Evolutionary conservation across 352 stramenopile species (phyloP).

Genomic region (Pythium coloratum): DNA sequence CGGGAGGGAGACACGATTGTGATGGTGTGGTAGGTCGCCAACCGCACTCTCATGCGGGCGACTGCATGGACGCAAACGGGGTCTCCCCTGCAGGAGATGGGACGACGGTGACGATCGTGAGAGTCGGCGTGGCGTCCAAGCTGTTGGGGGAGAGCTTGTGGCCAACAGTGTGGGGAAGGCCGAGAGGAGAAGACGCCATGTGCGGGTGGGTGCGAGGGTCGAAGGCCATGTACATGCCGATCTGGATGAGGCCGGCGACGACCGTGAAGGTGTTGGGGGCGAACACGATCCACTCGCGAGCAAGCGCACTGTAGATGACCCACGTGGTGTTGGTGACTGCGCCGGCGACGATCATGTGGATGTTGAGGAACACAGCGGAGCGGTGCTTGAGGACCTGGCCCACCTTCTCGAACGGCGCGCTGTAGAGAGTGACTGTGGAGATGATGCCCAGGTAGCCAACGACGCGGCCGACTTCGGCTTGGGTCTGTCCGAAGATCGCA

Average conservation of each 20-base stretch:
- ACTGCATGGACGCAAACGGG: background rate
- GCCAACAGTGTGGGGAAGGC: background rate
- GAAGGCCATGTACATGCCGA: conserved; percentile 48
- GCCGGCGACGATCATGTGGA: conserved; percentile 52
- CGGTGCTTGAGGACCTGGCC: conserved; percentile 48
- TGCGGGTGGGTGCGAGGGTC: conserved; percentile 39
- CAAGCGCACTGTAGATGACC: conserved; percentile 48
- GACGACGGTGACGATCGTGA: background rate
- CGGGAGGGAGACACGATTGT: background rate
- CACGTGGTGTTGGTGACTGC: conserved; percentile 54
- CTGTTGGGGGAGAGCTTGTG: conserved; percentile 1
- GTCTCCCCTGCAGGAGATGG: background rate
- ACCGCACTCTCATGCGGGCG: background rate
- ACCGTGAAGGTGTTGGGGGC: conserved; percentile 45
- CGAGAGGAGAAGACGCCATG: conserved; percentile 3
- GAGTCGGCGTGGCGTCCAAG: background rate
- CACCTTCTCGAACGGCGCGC: conserved; percentile 55
- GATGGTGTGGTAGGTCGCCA: no score
- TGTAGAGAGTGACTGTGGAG: conserved; percentile 53
- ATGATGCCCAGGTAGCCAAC: conserved; percentile 46
- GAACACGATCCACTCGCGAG: conserved; percentile 53
- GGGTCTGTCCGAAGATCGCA: conserved; percentile 28
- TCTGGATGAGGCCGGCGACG: conserved; percentile 34
- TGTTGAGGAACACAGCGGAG: conserved; percentile 49
- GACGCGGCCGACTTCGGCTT: conserved; percentile 33